Evolutionary conservation across 257 asterid genomes (phyloP), one percentile per base, ranked within the genome.

Genomic region (Solanum pennellii): DNA sequence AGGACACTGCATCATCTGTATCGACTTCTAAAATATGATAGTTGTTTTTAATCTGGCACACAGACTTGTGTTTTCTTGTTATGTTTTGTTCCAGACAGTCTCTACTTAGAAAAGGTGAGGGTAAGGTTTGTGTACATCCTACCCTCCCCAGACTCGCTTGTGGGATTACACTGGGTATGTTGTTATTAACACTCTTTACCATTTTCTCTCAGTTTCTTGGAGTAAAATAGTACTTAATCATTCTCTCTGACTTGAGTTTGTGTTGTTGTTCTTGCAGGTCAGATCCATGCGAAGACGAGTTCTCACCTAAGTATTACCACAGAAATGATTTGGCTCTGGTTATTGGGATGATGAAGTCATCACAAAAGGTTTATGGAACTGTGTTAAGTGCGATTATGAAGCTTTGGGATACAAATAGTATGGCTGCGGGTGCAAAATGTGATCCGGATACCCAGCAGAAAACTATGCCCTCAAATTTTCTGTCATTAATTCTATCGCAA

Each of bases 261-360:
- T 76, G 74, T 65, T 88, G 83, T 79, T 85, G 42, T 77, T 74
- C 76, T 89, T 93, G 92, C 99, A 97, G 99, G 92, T 91, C 92
- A 86, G 97, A 94, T 91, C 90, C 93, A 75, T 86, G 89, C 66
- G 90, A 92, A 65, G 94, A 68, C 18, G 91, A 89, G 84, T 90
- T 92, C 89, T 90, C 92, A 23, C 89, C 90, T 84, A 90, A 90
- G 86, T 94, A 93, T 90, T 97, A 96, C 91, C 89, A 89, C 88
- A 92, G 90, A 90, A 91, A 92, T 90, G 95, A 95, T 90, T 88
- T 96, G 88, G 91, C 93, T 66, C 49, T 85, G 66, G 92, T 97
- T 84, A 75, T 97, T 88, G 94, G 91, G 89, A 94, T 92, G 83
- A 89, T 97, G 85, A 93, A 93, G 90, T 92, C 96, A 76, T 88